Evolutionary conservation across 2,329 filamentous ascomycete genomes (phyloP).

Genomic region (Polytolypa hystricis): DNA sequence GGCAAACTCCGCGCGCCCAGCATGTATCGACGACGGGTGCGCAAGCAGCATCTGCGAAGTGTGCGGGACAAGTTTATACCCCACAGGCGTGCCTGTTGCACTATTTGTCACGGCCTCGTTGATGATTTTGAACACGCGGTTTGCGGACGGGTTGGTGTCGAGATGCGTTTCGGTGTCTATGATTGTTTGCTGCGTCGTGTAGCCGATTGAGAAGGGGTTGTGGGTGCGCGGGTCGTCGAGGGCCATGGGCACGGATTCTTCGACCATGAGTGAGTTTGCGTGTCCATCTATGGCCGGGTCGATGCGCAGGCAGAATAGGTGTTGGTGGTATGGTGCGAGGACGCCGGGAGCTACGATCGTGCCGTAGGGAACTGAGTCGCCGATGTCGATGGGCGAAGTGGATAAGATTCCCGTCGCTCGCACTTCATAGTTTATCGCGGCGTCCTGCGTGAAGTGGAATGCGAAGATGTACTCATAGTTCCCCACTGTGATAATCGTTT

Average conservation of each 20-base stretch:
- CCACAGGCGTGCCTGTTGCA: constrained; percentile 42
- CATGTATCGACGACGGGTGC: constrained; percentile 41
- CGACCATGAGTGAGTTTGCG: constrained; percentile 43
- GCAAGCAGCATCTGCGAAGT: constrained; percentile 49
- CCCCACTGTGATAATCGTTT: constrained; percentile 36
- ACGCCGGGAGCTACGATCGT: constrained; percentile 57
- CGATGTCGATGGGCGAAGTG: constrained; percentile 51
- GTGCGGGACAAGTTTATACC: constrained; percentile 45
- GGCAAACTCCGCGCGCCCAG: constrained; percentile 43
- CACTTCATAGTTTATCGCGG: constrained; percentile 38
- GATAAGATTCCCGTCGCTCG: constrained; percentile 49
- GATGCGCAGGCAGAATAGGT: constrained; percentile 59
- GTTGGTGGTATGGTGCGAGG: constrained; percentile 59
- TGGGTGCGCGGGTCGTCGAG: constrained; percentile 32
- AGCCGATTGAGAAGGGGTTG: constrained; percentile 45
- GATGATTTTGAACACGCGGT: constrained; percentile 48
- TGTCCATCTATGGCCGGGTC: constrained; percentile 49
- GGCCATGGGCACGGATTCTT: constrained; percentile 49
- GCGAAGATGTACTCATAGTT: constrained; percentile 38
- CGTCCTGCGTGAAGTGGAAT: constrained; percentile 34
- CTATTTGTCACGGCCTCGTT: constrained; percentile 43
- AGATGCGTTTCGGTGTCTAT: constrained; percentile 39
- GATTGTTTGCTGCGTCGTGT: constrained; percentile 37
- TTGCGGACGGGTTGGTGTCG: constrained; percentile 30
- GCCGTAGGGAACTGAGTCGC: constrained; percentile 51